Conservation (phyloP, 305 asterid genomes). For the Fraxinus nigra region DNA sequence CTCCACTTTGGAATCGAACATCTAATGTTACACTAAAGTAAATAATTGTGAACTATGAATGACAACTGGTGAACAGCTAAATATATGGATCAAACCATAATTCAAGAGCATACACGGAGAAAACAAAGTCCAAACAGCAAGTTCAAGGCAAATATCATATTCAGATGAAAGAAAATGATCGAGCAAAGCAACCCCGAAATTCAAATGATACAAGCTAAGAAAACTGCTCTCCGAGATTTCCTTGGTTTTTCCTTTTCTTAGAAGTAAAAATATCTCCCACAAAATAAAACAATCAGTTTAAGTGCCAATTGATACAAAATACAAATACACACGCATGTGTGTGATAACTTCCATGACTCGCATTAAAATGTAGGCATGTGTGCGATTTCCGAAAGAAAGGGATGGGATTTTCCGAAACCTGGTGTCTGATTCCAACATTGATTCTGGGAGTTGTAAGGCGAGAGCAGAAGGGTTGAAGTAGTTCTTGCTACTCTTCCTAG, state of each 20-base stretch:
- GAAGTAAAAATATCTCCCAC: not conserved
- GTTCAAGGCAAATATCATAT: slow-evolving; percentile 13
- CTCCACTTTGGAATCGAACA: not conserved
- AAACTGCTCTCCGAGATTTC: not conserved
- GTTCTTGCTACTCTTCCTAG: not conserved
- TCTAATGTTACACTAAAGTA: not conserved
- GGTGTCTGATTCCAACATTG: slow-evolving; percentile 16
- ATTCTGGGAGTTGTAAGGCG: slow-evolving; percentile 20
- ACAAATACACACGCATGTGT: not conserved
- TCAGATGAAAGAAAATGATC: not conserved
- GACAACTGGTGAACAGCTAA: not conserved
- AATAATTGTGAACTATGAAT: not conserved
- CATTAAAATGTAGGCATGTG: slow-evolving; percentile 15
- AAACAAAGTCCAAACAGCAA: not conserved
- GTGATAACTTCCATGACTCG: not conserved
- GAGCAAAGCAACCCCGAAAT: not conserved
- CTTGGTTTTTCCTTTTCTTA: not conserved
- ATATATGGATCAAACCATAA: not conserved
- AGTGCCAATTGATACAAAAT: not conserved
- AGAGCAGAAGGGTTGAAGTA: slow-evolving; percentile 7
- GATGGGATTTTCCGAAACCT: slow-evolving; percentile 20
- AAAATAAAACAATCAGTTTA: not conserved
- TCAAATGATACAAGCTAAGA: not conserved
- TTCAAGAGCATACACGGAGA: slow-evolving; percentile 27
- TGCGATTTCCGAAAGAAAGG: not conserved